Conservation (phyloP, 2,329 filamentous ascomycete species). For the Exophiala mesophila region DNA sequence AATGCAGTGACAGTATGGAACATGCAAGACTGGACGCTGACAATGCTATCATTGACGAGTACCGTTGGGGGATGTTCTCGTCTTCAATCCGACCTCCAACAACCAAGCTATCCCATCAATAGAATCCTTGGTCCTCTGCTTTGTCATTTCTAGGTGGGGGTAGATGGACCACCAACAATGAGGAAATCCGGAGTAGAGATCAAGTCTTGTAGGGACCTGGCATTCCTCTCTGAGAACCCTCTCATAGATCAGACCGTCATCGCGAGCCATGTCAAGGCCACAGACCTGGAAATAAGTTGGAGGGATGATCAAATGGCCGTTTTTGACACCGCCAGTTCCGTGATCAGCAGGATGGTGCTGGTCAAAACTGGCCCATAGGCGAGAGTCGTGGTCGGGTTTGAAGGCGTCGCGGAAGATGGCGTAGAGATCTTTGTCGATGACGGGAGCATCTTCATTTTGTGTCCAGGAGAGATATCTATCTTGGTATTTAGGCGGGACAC, state of each 20-base stretch:
- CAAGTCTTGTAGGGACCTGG: slow-evolving; percentile 41
- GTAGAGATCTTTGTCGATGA: slow-evolving; percentile 30
- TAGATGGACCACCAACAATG: slow-evolving; percentile 31
- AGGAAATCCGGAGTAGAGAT: slow-evolving; percentile 41
- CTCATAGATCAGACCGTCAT: slow-evolving; percentile 52
- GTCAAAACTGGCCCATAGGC: slow-evolving; percentile 33
- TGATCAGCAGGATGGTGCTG: slow-evolving; percentile 22
- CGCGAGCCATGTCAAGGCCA: slow-evolving; percentile 48
- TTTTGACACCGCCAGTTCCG: slow-evolving; percentile 22
- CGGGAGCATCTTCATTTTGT: slow-evolving; percentile 39
- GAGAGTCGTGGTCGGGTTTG: slow-evolving; percentile 30
- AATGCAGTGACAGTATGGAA: too few relatives aligned
- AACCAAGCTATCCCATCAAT: slow-evolving; percentile 20
- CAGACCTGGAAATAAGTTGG: slow-evolving; percentile 47
- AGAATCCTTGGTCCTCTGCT: slow-evolving; percentile 12
- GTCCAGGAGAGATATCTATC: slow-evolving; percentile 36
- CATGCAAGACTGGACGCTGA: too few relatives aligned
- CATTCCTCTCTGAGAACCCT: slow-evolving; percentile 41
- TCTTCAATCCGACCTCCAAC: slow-evolving; percentile 4
- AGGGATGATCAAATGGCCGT: slow-evolving; percentile 12
- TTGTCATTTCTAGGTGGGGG: slow-evolving; percentile 18
- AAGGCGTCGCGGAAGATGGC: slow-evolving; percentile 30
- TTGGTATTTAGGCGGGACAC: slow-evolving; percentile 37
- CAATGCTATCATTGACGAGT: too few relatives aligned
- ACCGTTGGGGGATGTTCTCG: too few relatives aligned